Evolutionary conservation across 2,329 filamentous ascomycete species (phyloP).

Genomic region (Talaromyces sp.): DNA sequence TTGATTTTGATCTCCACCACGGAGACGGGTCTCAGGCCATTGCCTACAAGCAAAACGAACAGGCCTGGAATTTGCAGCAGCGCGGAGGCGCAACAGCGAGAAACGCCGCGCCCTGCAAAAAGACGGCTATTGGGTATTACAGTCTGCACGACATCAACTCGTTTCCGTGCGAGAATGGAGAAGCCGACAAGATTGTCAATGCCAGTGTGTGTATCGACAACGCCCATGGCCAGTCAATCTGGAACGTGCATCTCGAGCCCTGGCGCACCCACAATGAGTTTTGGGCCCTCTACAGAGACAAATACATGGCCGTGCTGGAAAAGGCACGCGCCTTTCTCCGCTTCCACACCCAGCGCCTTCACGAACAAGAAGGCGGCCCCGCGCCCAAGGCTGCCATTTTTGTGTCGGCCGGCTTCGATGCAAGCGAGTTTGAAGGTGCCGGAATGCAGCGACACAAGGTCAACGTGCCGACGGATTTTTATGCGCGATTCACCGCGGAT

Average conservation of each 20-base stretch:
- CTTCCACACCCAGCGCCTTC: constrained; percentile 63
- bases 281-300: constrained; percentile 78
- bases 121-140: constrained; percentile 88
- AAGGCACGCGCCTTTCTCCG: constrained; percentile 76
- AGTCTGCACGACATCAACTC: constrained; percentile 98
- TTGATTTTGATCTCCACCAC: constrained; percentile 88
- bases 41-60: constrained; percentile 81
- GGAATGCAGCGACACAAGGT: constrained; percentile 96
- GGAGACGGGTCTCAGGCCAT: constrained; percentile 95
- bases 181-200: constrained; percentile 86
- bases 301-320: constrained; percentile 70
- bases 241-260: constrained; percentile 89
- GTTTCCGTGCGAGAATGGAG: constrained; percentile 92
- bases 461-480: constrained; percentile 95
- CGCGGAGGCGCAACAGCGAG: constrained; percentile 50
- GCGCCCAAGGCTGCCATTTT: constrained; percentile 82
- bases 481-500: constrained; percentile 83
- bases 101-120: constrained; percentile 71
- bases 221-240: constrained; percentile 87
- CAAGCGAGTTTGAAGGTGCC: constrained; percentile 85
- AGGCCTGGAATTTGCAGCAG: constrained; percentile 38
- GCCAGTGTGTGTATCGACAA: constrained; percentile 93
- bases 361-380: constrained; percentile 51
- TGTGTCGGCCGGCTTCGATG: constrained; percentile 92
- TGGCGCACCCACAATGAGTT: constrained; percentile 83